A percentile compares a stretch with the other conserved stretches of the same genome.
Conservation (phyloP, 805 yeast species). For the Wickerhamomyces chambardii region DNA sequence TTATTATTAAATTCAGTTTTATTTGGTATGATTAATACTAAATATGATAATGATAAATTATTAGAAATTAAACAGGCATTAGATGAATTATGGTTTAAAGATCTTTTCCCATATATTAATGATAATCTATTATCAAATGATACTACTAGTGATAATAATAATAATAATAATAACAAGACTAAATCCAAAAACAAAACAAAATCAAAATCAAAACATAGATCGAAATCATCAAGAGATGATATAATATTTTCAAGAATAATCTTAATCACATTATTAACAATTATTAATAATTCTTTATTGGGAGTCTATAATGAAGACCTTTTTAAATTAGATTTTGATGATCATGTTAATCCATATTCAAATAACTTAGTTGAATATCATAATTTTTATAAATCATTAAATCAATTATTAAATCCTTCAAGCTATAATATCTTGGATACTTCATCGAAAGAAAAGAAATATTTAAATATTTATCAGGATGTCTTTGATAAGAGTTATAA, state of each 20-base stretch:
- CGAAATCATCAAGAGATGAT: too few relatives aligned
- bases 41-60: too few relatives aligned
- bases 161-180: too few relatives aligned
- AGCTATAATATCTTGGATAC: not conserved
- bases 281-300: not conserved
- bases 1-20: too few relatives aligned
- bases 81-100: not conserved
- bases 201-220: too few relatives aligned
- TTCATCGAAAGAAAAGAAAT: not conserved
- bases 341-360: too few relatives aligned
- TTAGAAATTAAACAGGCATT: too few relatives aligned
- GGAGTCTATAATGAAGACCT: not conserved
- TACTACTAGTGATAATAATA: not conserved
- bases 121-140: not conserved
- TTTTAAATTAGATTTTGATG: not conserved
- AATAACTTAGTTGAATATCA: not conserved
- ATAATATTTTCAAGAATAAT: too few relatives aligned
- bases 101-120: not conserved
- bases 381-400: too few relatives aligned
- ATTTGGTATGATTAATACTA: not conserved
- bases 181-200: too few relatives aligned
- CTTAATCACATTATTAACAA: not conserved
- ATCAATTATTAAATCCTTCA: not conserved
- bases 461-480: not conserved
- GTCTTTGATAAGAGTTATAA: not conserved